Evolutionary conservation across 2,329 filamentous ascomycete genomes (phyloP), one percentile per base, ranked within the genome.

Genomic region (Ophiostoma australiae): DNA sequence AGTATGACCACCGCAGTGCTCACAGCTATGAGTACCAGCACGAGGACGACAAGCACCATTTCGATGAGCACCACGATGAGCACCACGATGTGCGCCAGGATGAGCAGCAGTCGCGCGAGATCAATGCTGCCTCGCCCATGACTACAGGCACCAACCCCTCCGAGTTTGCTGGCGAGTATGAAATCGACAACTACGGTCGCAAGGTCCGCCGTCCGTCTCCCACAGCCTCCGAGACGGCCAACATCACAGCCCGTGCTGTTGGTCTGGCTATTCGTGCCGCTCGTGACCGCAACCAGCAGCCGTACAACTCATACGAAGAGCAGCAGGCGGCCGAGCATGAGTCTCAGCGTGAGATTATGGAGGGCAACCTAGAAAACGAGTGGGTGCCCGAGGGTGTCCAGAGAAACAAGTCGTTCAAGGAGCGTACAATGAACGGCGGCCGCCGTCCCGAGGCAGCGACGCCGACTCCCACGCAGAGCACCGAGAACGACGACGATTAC

Each of bases 361-460:
- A 63, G 23, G 10, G 39, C 67, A 23, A n/a, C 23, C 3, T 44
- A 31, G 41, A 65, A 8, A 35, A 67, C 10, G 79, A 81, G n/a
- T 84, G 80, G 70, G 76, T 81, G 58, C 80, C 81, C 4, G 85
- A 81, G 10, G 87, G 87, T 20, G 85, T 89, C 13, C 82, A 82
- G 69, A 81, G 87, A 72, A 87, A 89, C 76, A 86, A 84, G 76
- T 90, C 88, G 0, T 90, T 90, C 80, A 90, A 89, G 78, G 86
- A 90, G 76, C 85, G 88, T 41, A 86, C 87, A 1, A 81, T 85
- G 77, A 77, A 84, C 67, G 85, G 84, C 8, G 85, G 84, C 8
- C 84, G 83, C 71, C 82, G 84, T 67, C 86, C 85, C 35, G 82
- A 84, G 72, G 84, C 82, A 72, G 23, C 17, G 1, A 67, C 66